These are phyloP conservation scores for Cicer chorassanicum DNA, from an alignment of 306 rosid species.

Conservation along the genomic window DNA sequence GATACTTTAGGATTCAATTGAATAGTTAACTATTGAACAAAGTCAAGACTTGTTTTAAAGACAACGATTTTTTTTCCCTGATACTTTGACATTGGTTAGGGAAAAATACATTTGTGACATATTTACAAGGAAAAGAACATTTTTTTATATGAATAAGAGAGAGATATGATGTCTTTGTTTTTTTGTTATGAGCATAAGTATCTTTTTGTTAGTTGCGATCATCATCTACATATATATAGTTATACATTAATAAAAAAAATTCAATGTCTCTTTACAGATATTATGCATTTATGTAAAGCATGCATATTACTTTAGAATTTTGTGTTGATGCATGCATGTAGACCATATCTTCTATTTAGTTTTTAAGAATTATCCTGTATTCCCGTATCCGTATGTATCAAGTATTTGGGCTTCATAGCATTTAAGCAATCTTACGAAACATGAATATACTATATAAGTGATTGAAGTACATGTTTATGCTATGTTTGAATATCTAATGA, in stretches of 20 bases:
- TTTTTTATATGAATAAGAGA: not conserved
- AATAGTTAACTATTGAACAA: not conserved
- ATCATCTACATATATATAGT: not conserved
- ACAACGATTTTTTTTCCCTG: not conserved
- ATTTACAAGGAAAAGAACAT: not conserved
- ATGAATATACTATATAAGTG: slow-evolving; percentile 5
- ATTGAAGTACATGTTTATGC: slow-evolving; percentile 2
- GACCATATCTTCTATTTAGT: not conserved
- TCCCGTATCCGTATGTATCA: not conserved
- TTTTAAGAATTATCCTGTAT: not conserved
- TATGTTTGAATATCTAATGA: slow-evolving; percentile 20
- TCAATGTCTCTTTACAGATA: not conserved
- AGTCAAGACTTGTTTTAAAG: not conserved
- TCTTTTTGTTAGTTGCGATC: not conserved
- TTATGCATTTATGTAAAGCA: not conserved
- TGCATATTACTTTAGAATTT: not conserved
- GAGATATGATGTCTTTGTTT: not conserved
- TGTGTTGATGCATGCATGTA: not conserved
- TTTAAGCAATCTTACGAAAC: slow-evolving; percentile 31
- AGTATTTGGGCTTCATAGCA: not conserved
- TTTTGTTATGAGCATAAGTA: not conserved
- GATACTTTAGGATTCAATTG: slow-evolving; percentile 4
- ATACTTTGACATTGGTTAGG: not conserved
- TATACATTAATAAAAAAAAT: not conserved
- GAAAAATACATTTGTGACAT: not conserved